A percentile compares a stretch with the other conserved stretches of the same genome.
These are phyloP conservation scores for Dryas drummondii DNA, from an alignment of 306 rosid genomes.

Conservation along the genomic window DNA sequence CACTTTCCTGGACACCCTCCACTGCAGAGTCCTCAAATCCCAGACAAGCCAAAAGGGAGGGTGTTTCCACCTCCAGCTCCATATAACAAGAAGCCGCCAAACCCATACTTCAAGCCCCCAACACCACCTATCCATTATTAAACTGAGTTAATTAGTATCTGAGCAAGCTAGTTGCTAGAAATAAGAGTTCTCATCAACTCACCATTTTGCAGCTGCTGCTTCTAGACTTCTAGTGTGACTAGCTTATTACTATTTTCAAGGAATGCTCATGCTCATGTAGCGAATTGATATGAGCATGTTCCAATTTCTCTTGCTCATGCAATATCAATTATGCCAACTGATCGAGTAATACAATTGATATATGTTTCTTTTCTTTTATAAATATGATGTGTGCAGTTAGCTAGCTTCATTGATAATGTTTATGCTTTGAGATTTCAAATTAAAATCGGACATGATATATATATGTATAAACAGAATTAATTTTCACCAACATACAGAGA, in stretches of 20 bases:
- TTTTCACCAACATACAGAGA: no score
- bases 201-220: neutral
- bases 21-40: neutral
- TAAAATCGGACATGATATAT: no score
- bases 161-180: neutral
- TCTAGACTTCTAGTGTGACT: neutral
- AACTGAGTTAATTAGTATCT: neutral
- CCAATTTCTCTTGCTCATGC: no score
- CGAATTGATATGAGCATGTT: no score
- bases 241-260: neutral
- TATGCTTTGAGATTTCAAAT: no score
- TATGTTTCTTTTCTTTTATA: no score
- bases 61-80: neutral
- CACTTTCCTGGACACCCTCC: neutral
- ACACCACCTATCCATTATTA: slow-evolving; percentile 6
- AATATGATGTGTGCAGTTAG: no score
- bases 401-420: no score
- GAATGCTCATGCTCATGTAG: no score
- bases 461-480: no score
- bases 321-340: no score
- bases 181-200: neutral
- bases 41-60: slow-evolving; percentile 6
- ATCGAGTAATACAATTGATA: no score
- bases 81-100: slow-evolving; percentile 13
- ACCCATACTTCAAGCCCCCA: slow-evolving; percentile 1